Percentiles rank a stretch among this genome's conserved stretches.
Evolutionary conservation across 1,139 yeast species (phyloP).

Genomic region (Pichia sp.): DNA sequence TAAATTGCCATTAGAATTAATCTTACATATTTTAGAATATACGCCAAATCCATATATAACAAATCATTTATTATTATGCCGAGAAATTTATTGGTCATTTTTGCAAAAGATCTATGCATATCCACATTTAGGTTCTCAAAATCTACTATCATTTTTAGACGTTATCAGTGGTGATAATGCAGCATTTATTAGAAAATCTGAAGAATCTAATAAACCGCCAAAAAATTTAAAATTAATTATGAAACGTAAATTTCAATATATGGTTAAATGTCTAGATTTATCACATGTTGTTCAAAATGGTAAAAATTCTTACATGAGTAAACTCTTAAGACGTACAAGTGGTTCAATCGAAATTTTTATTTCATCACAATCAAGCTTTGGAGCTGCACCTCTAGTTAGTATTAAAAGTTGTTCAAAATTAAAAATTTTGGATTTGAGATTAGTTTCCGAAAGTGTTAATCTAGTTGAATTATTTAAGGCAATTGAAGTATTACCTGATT

Average conservation of each 20-base stretch:
- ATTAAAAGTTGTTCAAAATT: constrained; percentile 63
- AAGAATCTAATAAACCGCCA: neutral
- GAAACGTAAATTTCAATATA: constrained; percentile 20
- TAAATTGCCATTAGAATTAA: constrained; percentile 55
- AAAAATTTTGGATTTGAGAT: constrained; percentile 66
- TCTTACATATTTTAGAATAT: constrained; percentile 44
- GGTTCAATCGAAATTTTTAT: constrained; percentile 57
- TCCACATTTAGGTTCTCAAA: constrained; percentile 60
- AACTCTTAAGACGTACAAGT: constrained; percentile 70
- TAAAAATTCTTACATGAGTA: constrained; percentile 86
- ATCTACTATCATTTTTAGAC: constrained; percentile 69
- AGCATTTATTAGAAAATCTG: constrained; percentile 11
- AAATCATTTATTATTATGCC: constrained; percentile 54
- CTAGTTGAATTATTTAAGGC: constrained; percentile 72
- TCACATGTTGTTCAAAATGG: constrained; percentile 83
- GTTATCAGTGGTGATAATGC: constrained; percentile 20
- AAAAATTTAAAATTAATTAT: constrained; percentile 7
- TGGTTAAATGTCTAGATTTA: constrained; percentile 57
- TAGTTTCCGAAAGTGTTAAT: constrained; percentile 88
- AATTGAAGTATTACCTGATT: constrained; percentile 50
- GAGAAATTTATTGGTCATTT: constrained; percentile 51
- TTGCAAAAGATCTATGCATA: constrained; percentile 56
- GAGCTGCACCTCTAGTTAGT: constrained; percentile 79
- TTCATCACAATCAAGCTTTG: constrained; percentile 95
- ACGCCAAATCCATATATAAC: constrained; percentile 40